Evolutionary conservation across 768 basidiomycete genomes (phyloP).

Genomic region (Boletus bicolor): DNA sequence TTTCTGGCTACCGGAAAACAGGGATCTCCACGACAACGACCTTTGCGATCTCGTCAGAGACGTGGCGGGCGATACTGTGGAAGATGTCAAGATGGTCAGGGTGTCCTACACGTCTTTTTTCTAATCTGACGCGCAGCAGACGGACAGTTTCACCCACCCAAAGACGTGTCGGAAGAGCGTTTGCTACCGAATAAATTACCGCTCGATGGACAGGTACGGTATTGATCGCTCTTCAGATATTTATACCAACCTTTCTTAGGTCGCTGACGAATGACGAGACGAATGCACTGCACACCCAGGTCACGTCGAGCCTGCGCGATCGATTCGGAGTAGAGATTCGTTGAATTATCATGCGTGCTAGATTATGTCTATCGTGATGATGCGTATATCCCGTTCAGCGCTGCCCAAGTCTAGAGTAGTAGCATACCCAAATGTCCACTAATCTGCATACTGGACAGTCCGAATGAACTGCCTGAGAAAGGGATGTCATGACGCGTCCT

Average conservation of each 20-base stretch:
- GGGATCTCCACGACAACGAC: conserved; percentile 84
- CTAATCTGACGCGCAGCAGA: conserved; percentile 44
- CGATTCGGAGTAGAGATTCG: conserved; percentile 85
- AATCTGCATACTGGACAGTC: background rate
- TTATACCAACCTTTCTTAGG: conserved; percentile 37
- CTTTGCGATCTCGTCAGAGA: conserved; percentile 95
- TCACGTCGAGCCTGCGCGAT: conserved; percentile 52
- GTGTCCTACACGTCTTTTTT: background rate
- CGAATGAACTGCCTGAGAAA: background rate
- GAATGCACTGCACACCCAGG: conserved; percentile 69
- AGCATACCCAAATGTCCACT: conserved; percentile 15
- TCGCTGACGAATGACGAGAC: conserved; percentile 88
- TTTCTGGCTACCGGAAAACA: conserved; percentile 77
- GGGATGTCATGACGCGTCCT: conserved; percentile 47
- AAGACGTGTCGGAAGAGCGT: conserved; percentile 76
- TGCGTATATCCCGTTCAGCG: conserved; percentile 22
- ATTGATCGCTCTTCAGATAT: background rate
- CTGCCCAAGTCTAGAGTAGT: conserved; percentile 30
- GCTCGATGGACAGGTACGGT: conserved; percentile 89
- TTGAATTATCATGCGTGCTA: conserved; percentile 47
- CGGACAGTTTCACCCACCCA: conserved; percentile 88
- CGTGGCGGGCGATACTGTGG: conserved; percentile 87
- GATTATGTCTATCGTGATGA: conserved; percentile 34
- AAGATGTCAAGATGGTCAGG: conserved; percentile 81
- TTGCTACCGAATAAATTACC: conserved; percentile 90